Base-by-base conservation (phyloP, 1,284 basidiomycete species). In the Sparassis latifolia region DNA sequence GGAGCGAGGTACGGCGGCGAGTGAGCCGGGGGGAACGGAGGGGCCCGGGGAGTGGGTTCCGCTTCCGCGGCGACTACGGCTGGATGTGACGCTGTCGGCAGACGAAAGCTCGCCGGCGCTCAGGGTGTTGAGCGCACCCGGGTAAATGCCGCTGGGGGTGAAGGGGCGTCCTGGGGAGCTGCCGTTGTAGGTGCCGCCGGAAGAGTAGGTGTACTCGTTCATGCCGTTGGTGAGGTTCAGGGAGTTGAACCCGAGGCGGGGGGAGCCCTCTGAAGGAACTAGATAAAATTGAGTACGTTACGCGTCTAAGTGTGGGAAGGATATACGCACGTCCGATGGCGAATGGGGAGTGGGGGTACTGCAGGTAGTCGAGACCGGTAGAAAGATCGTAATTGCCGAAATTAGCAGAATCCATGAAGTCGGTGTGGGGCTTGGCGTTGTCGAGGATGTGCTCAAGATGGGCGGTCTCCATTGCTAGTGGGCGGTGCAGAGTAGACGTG, bases 91-190 rank as follows among this genome's bases (percentile, higher is more conserved):
- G 55, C 80, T 77, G 62, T 87, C 84, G 20, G 20, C 20, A 20
- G 84, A 84, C 9, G 82, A 84, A 50, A 82, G 69, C 63, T 89
- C 86, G 56, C 81, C 83, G 43, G 73, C 77, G 63, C 78, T 82
- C 55, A 86, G 68, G 61, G 75, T 80, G 66, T 86, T 85, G 63
- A 87, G 76, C 44, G 81, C 76, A 42, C 82, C 84, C 28, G 84
- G 85, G 45, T 82, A 84, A 57, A 89, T 79, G 54, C 86, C 81
- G 32, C 80, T 74, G 33, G 86, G 82, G 20, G 80, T 83, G 73
- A 76, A 86, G 10, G 84, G 78, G 55, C 83, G 82, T 53, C 78
- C 77, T 3, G 84, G 82, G 20, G 80, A 76, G 46, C 76, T 66
- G 29, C 72, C 73, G 43, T 72, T 72, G 62, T 76, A 78, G 52